These are phyloP conservation scores for Arabidopsis hybrid DNA, from an alignment of 441 rosid genomes.

Conservation along the genomic window DNA sequence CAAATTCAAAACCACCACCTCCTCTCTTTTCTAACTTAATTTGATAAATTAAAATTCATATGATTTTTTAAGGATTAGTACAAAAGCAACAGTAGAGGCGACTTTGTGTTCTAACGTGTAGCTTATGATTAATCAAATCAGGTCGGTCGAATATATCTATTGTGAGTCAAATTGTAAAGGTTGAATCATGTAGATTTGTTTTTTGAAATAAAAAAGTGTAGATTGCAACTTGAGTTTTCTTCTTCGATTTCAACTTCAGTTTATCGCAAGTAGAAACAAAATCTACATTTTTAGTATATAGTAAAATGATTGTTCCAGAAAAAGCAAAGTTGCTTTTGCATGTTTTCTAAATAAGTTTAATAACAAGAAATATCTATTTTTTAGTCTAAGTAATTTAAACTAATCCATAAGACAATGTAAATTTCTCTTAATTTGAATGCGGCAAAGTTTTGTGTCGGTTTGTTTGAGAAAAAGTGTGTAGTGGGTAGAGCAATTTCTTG, in stretches of 20 bases:
- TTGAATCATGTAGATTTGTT: conserved; percentile 47
- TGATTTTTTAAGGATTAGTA: conserved; percentile 14
- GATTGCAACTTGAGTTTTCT: conserved; percentile 14
- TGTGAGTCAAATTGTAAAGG: conserved; percentile 42
- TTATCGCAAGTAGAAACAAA: conserved; percentile 32
- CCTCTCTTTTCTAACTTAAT: conserved; percentile 31
- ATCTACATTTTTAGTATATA: conserved; percentile 8
- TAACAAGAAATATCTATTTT: background rate
- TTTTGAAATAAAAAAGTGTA: conserved; percentile 1
- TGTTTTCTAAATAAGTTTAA: background rate
- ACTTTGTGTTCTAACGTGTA: conserved; percentile 46
- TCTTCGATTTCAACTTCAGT: conserved; percentile 22
- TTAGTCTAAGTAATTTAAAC: background rate
- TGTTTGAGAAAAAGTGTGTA: conserved; percentile 1
- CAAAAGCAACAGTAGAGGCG: conserved; percentile 43
- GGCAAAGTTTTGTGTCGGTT: conserved; percentile 18
- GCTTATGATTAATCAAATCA: conserved; percentile 44
- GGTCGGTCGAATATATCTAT: conserved; percentile 48
- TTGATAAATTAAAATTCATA: conserved; percentile 2
- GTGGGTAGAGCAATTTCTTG: conserved; percentile 15
- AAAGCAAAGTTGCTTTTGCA: conserved; percentile 18
- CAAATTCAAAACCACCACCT: conserved; percentile 41
- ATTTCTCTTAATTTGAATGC: conserved; percentile 26
- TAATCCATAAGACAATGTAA: background rate
- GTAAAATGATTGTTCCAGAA: background rate